Percentiles rank a stretch among this genome's conserved stretches.
phyloP scores from a whole-genome alignment of 768 basidiomycete species.

The Tulasnella sp. region DNA sequence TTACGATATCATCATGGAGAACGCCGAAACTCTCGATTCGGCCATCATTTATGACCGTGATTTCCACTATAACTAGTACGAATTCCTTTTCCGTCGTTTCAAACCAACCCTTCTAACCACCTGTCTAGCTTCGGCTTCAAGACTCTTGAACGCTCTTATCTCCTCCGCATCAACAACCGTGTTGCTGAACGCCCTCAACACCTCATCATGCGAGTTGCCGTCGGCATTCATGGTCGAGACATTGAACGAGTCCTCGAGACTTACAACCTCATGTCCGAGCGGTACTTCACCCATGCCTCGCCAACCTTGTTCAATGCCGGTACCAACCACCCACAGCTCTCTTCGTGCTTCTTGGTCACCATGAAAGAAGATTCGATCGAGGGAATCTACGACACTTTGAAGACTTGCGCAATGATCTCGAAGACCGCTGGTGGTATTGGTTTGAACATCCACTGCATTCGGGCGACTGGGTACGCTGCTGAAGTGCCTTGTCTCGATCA shows the following conservation, averaged over 20 bases:
- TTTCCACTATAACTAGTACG: slow-evolving; percentile 94
- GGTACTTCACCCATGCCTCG: slow-evolving; percentile 97
- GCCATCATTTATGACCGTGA: slow-evolving; percentile 98
- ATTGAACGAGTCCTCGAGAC: slow-evolving; percentile 90
- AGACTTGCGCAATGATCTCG: slow-evolving; percentile 98
- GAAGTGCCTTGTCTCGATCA: background rate
- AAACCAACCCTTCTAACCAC: slow-evolving; percentile 15
- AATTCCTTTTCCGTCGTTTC: slow-evolving; percentile 28
- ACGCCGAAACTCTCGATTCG: slow-evolving; percentile 83
- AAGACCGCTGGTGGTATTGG: slow-evolving; percentile 99
- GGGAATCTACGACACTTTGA: slow-evolving; percentile 98
- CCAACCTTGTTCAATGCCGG: slow-evolving; percentile 99
- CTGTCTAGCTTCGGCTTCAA: slow-evolving; percentile 92
- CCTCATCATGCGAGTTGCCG: slow-evolving; percentile 99
- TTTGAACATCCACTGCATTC: slow-evolving; percentile 92
- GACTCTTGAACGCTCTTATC: slow-evolving; percentile 96
- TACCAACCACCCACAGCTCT: slow-evolving; percentile 89
- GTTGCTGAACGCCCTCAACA: slow-evolving; percentile 98
- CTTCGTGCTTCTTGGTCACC: slow-evolving; percentile 95
- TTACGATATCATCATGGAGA: slow-evolving; percentile 77
- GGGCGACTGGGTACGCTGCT: slow-evolving; percentile 79
- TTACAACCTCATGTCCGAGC: slow-evolving; percentile 95
- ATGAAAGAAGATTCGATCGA: slow-evolving; percentile 99
- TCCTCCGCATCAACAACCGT: slow-evolving; percentile 90
- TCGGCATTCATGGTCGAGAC: slow-evolving; percentile 91